Base-by-base conservation (phyloP, 106 monocot genomes). In the Allium sativum region DNA sequence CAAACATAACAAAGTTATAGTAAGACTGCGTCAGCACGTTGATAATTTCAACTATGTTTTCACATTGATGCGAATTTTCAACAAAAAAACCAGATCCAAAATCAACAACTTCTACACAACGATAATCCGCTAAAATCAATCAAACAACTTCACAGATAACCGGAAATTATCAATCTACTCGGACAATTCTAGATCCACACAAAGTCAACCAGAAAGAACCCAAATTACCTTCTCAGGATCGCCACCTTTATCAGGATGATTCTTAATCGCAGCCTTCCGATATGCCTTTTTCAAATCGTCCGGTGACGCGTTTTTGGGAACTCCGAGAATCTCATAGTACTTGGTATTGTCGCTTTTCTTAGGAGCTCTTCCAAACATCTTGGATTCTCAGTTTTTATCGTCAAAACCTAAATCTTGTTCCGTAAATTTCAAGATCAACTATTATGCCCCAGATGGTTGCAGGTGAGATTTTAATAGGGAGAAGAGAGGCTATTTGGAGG, bases 241-340 rank as follows among this genome's bases (percentile, higher is more conserved):
- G 1, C 93, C 93, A 6, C 93, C 93, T 72, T 94, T 94, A 61
- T 94, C 90, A 21, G 94, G 94, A 54, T 95, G 94, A 58, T 95
- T 95, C 81, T 95, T 95, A 65, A 95, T 95, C 59, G 94, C 94
- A 11, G 94, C 94, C 66, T 95, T 95, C 47, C 86, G 72, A 71
- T 95, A 95, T 12, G 94, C 94, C 68, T 84, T 90, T 77, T 95
- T 95, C 40, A 95, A 79, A 58, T 95, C 94, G 13, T 95, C 94
- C 72, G 76, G 90, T 58, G 94, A 81, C 40, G 94, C 80, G 59
- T 31, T 71, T 77, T 90, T 95, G 44, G 94, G 65, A 42, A 95
- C 94, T 12, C 90, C 94, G 10, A 95, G 86, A 70, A 87, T 76
- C 74, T 95, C 90, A 42, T 95, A 95, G 71, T 86, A 95, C 68